phyloP scores from a whole-genome alignment of 148 eudicot species.

The Arctostaphylos glauca region DNA sequence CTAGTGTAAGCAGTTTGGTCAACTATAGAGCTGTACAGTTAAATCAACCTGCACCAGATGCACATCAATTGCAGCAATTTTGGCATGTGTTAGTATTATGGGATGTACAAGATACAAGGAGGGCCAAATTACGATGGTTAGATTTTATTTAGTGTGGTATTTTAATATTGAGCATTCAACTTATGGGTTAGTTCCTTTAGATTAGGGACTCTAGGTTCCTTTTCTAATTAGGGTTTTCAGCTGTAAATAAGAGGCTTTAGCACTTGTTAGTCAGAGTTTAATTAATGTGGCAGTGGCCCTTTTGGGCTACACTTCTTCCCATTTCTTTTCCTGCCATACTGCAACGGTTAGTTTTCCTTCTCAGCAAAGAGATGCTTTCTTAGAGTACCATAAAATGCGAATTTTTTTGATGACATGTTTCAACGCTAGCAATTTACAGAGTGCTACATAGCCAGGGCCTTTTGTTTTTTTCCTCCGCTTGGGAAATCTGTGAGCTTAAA shows the following conservation, averaged over 20 bases:
- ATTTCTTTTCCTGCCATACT: neutral
- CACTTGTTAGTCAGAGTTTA: neutral
- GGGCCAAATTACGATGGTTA: neutral
- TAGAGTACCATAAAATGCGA: neutral
- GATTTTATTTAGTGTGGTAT: neutral
- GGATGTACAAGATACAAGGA: neutral
- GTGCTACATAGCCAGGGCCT: neutral
- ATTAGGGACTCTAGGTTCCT: neutral
- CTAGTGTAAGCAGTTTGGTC: neutral
- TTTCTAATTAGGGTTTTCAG: neutral
- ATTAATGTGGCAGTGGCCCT: neutral
- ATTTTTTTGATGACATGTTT: neutral
- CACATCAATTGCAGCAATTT: neutral
- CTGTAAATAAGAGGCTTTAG: neutral
- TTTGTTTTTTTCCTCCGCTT: neutral
- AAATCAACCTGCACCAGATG: neutral
- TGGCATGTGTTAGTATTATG: neutral
- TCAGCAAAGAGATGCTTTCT: neutral
- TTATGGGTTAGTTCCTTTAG: neutral
- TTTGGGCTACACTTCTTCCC: neutral
- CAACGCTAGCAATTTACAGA: neutral
- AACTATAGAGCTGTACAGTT: neutral
- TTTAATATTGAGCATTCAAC: neutral
- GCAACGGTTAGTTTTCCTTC: neutral
- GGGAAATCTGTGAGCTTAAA: constrained; percentile 7